Percentiles rank a stretch among this genome's conserved stretches.
Evolutionary conservation across 2,329 filamentous ascomycete species (phyloP).

Genomic region (Raffaelea arxii): DNA sequence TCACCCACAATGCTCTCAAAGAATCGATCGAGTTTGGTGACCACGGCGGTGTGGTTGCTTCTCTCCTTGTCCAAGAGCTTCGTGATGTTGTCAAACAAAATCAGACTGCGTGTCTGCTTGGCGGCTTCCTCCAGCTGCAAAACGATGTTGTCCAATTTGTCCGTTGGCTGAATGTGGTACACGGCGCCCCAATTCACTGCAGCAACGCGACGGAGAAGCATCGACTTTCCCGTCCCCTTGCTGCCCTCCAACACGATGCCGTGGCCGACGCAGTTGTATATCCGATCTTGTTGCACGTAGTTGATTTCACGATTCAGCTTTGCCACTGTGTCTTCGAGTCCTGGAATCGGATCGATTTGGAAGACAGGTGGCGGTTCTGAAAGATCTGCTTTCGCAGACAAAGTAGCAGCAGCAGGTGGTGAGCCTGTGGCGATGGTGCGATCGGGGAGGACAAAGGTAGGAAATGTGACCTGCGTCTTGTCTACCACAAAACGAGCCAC

Average conservation of each 20-base stretch:
- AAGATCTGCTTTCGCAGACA: no score
- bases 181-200: slow-evolving; percentile 62
- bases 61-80: slow-evolving; percentile 54
- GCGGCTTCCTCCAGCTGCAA: slow-evolving; percentile 61
- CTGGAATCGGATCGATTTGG: slow-evolving; percentile 50
- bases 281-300: slow-evolving; percentile 17
- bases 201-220: slow-evolving; percentile 60
- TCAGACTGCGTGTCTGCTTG: slow-evolving; percentile 60
- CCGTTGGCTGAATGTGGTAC: slow-evolving; percentile 46
- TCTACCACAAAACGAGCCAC: slow-evolving; percentile 32
- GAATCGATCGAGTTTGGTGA: slow-evolving; percentile 40
- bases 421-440: slow-evolving; percentile 10
- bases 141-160: slow-evolving; percentile 50
- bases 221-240: slow-evolving; percentile 74
- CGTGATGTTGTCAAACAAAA: slow-evolving; percentile 73
- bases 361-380: no score
- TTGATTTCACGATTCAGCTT: slow-evolving; percentile 57
- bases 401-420: slow-evolving; percentile 4
- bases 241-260: slow-evolving; percentile 75
- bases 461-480: slow-evolving; percentile 24
- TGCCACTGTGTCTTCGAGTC: slow-evolving; percentile 53
- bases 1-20: slow-evolving; percentile 33
- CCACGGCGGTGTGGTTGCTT: slow-evolving; percentile 37
- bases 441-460: slow-evolving; percentile 17
- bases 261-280: no score